phyloP scores from a whole-genome alignment of 768 basidiomycete genomes.

The Pleurotus djamor region DNA sequence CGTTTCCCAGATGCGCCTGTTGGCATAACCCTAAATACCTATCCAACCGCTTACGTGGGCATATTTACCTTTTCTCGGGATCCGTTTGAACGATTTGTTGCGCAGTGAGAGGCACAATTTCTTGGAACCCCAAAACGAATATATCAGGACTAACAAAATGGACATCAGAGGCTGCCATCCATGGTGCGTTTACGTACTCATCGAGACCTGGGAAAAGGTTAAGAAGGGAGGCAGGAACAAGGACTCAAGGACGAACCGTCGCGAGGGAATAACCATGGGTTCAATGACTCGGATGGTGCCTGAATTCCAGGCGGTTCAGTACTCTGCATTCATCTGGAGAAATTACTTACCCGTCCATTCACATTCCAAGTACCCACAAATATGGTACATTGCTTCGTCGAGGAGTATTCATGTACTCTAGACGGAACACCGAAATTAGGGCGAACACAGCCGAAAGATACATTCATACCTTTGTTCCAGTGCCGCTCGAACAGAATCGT shows the following conservation, averaged over 20 bases:
- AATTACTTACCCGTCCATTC: conserved; percentile 71
- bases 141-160: conserved; percentile 72
- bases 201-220: conserved; percentile 22
- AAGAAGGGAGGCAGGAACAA: background rate
- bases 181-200: conserved; percentile 39
- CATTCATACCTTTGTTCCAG: conserved; percentile 61
- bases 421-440: background rate
- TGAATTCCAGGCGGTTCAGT: conserved; percentile 21
- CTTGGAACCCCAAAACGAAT: conserved; percentile 90
- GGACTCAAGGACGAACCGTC: conserved; percentile 49
- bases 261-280: conserved; percentile 89
- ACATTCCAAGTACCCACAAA: conserved; percentile 97
- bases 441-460: background rate
- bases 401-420: conserved; percentile 84
- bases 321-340: background rate
- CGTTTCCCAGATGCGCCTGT: conserved; percentile 86
- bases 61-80: conserved; percentile 77
- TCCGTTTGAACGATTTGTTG: conserved; percentile 97
- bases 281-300: conserved; percentile 77
- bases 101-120: conserved; percentile 97
- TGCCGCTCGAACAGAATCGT: conserved; percentile 77
- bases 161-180: conserved; percentile 8
- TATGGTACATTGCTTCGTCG: conserved; percentile 64
- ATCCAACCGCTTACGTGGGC: background rate
- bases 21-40: background rate